Conservation (phyloP, 345 rosid genomes). For the Camelina neglecta region DNA sequence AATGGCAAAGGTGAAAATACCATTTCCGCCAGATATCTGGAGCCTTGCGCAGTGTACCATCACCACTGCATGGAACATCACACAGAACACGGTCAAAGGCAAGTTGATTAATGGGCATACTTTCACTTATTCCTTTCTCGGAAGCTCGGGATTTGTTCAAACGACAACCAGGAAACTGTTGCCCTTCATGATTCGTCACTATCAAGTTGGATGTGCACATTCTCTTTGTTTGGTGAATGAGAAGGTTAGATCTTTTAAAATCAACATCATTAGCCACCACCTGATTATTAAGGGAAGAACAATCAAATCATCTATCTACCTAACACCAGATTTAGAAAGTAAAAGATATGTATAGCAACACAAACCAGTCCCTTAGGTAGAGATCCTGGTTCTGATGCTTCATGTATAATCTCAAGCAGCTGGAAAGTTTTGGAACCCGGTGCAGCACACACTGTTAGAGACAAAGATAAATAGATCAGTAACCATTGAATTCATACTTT, state of each 20-base stretch:
- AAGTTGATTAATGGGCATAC: constrained; percentile 57
- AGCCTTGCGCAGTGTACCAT: constrained; percentile 94
- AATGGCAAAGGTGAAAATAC: constrained; percentile 43
- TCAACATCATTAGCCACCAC: constrained; percentile 91
- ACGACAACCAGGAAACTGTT: constrained; percentile 90
- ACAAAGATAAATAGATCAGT: constrained; percentile 21
- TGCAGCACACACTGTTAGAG: constrained; percentile 82
- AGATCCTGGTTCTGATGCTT: constrained; percentile 61
- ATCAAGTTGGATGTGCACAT: constrained; percentile 95
- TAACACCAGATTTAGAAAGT: constrained; percentile 1
- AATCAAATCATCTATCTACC: neutral
- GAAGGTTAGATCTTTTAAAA: constrained; percentile 95
- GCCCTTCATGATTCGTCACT: constrained; percentile 94
- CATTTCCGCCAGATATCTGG: constrained; percentile 99
- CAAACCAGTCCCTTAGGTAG: constrained; percentile 80
- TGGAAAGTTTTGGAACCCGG: constrained; percentile 98
- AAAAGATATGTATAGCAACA: constrained; percentile 25
- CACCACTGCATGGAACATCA: constrained; percentile 97
- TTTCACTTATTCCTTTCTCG: constrained; percentile 44
- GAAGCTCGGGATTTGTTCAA: constrained; percentile 54
- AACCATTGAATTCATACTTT: neutral
- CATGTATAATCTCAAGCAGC: constrained; percentile 83
- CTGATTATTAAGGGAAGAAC: constrained; percentile 36
- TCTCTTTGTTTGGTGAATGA: constrained; percentile 93
- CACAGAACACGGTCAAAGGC: constrained; percentile 86